Evolutionary conservation across 805 yeast species (phyloP), one percentile per base, ranked within the genome.

Genomic region (Saccharomycopsis schoenii): DNA sequence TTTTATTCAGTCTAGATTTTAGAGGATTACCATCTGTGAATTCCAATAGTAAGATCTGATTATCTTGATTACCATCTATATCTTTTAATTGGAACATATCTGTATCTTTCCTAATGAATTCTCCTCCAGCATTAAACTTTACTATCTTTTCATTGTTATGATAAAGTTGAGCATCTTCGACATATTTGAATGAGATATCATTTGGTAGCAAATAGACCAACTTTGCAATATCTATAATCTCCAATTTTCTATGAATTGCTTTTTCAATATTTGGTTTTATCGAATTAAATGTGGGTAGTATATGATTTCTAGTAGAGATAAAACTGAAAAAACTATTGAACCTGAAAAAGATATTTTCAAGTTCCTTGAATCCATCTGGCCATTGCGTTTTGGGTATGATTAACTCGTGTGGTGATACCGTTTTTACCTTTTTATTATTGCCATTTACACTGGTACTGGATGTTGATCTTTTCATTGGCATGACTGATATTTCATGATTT

Each of bases 111-210:
- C 83, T 86, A 50, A 81, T 76, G 58, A 75, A 84, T 2, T 87
- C 88, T 11, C 75, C 74, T 54, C 72, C 69, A 54, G 70, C 71
- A 65, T 72, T 74, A 50, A 70, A 69, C 63, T 74, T 74, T 17
- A 62, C 61, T 11, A 55, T 17, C 51, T 61, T 60, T 47, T 62
- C 65, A 41, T 73, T 69, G 61, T 74, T 78, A 2, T 71, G 68
- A 5, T 70, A 70, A 11, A 84, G 68, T 66, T 85, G 92, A 67
- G 86, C 85, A 69, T 86, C 90, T 70, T 92, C 97, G 54, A 87
- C 84, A 69, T 88, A 92, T 58, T 83, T 88, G 67, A 85, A 84
- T 1, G 83, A 74, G 12, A 88, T 81, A 57, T 88, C 93, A 34
- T 80, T 74, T 0, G 96, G 96, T 1, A 88, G 70, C 8, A 91